Evolutionary conservation across 2,329 filamentous ascomycete species (phyloP), one percentile per base, ranked within the genome.

Genomic region (Coleophoma crateriformis): DNA sequence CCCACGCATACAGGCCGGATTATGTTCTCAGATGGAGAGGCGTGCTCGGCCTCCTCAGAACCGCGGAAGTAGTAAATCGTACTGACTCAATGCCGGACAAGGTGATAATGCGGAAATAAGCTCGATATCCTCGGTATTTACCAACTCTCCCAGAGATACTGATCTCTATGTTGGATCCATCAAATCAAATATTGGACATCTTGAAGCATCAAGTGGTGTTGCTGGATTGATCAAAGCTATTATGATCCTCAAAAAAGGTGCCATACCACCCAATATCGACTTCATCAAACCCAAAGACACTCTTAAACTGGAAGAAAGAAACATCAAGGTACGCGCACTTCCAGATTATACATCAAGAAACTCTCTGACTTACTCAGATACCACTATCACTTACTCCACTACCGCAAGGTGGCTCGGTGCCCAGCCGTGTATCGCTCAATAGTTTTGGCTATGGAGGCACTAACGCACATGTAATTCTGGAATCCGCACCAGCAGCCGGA

Each of bases 361-460:
- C 8, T 41, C 17, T 22, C 22, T 13, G 14, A 22, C 39, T 19
- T 13, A n/a, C 12, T 10, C 32, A 49, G 47, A 37, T 49, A 27
- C 35, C 48, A 22, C 19, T 46, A 20, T 33, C 33, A 22, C 32
- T 45, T 20, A 39, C 33, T 6, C 34, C 37, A 19, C 45, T 50
- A 12, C 50, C 46, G 15, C 19, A 34, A 27, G 19, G 34, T 15
- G 48, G 45, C 4, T 27, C 27, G 8, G 27, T 27, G 13, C 27
- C 34, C 4, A 43, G 53, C 2, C 50, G 50, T 13, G 46, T 42
- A 33, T 51, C 46, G n/a, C 44, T 61, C 8, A 61, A 58, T 20
- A 47, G 20, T 17, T 58, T 75, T 41, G 72, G 72, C 0, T 73
- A 71, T 27, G 72, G 72, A 7, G 72, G 72, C n/a, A 69, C 71